Evolutionary conservation across 1,284 basidiomycete genomes (phyloP), one percentile per base, ranked within the genome.

Genomic region (Cystobasidiaceae sp.): DNA sequence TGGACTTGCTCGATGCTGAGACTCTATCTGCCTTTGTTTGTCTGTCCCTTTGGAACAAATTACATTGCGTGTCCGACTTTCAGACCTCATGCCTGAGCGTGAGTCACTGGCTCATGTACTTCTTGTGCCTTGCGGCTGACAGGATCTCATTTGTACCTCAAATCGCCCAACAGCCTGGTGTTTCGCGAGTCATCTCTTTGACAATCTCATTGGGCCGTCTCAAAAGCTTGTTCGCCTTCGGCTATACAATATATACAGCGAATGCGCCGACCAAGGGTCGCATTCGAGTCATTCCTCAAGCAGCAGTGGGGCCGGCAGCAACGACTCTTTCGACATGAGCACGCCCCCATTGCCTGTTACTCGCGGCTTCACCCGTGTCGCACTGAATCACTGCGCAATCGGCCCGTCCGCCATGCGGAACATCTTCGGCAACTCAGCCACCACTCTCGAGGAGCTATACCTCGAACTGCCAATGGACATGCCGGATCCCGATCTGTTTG

Each of bases 81-180:
- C 32, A 60, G 58, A 60, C 37, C 27, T 48, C 17, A 33, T 60
- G 58, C 58, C 58, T 17, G 58, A 48, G 34, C 58, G 58, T 60
- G 30, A 49, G 58, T 30, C 25, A 13, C 25, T 44, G 4, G 5
- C 43, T 39, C 33, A 56, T 23, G 28, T 13, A 34, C 19, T 4
- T 9, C 5, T 17, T 21, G 13, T 8, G n/a, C 19, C 4, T 37
- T 28, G 17, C 30, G 8, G 6, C 48, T 13, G 19, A 8, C 7
- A 21, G 13, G 2, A 28, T 17, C 32, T 11, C 30, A n/a, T 27
- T 3, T 23, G 28, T 13, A 4, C 27, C 25, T 43, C 34, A 8
- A 17, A n/a, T 43, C 23, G 17, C 27, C 25, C 30, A 13, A 17
- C 27, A 60, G 58, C 58, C 23, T 49, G 45, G 58, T 48, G 48